A percentile compares a stretch with the other conserved stretches of the same genome.
phyloP scores from a whole-genome alignment of 106 monocot species.

The Cymbidium sinense region DNA sequence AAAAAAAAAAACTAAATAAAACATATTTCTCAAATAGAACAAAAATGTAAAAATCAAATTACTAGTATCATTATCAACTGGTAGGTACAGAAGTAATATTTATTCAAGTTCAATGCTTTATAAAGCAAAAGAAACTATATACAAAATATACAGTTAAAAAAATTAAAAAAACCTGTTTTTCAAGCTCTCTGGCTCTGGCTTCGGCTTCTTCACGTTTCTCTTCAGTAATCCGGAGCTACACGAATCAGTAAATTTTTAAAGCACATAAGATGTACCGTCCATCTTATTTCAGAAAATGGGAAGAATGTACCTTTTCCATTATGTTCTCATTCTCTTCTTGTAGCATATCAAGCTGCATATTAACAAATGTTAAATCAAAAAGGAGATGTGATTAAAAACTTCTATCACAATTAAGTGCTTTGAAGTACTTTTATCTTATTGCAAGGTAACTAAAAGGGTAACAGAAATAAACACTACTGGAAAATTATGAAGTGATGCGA shows the following conservation, averaged over 20 bases:
- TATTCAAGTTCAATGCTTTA: background rate
- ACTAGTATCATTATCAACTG: background rate
- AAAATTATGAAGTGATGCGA: background rate
- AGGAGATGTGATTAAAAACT: background rate
- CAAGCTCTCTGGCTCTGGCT: conserved; percentile 66
- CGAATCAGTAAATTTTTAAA: conserved; percentile 3
- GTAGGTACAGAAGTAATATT: background rate
- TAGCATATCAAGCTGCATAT: conserved; percentile 73
- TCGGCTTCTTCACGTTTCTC: conserved; percentile 58
- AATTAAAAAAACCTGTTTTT: conserved; percentile 51
- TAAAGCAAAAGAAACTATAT: background rate
- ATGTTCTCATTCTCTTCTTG: conserved; percentile 78
- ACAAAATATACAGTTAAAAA: background rate
- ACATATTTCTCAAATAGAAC: background rate
- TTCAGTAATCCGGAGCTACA: conserved; percentile 48
- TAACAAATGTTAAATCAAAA: conserved; percentile 3
- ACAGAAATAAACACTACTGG: background rate
- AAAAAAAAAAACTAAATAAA: background rate
- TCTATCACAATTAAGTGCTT: background rate
- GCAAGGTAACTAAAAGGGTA: background rate
- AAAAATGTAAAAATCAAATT: conserved; percentile 2
- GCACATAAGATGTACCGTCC: background rate
- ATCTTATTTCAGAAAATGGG: background rate
- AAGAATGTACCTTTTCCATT: conserved; percentile 44
- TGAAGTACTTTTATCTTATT: conserved; percentile 3